Base-by-base conservation (phyloP, 805 yeast genomes). In the Vanderwaltozyma polyspora region DNA sequence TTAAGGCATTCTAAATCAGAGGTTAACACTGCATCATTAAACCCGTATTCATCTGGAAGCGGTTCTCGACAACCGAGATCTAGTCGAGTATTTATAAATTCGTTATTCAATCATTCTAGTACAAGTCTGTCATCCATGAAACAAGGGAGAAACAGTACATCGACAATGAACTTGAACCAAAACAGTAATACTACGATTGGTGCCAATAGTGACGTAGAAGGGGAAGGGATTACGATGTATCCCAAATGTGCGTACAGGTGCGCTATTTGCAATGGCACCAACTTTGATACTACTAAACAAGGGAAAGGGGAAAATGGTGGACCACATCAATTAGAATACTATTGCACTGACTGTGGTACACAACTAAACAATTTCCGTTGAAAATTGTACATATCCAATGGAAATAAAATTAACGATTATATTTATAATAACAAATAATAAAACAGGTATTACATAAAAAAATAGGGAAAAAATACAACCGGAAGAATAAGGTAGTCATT, bases 261-360 rank as follows among this genome's bases (percentile, higher is more conserved):
- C 33, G 48, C 49, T 18, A 49, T 48, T 18, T 54, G 59, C 33
- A 43, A 48, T 27, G 51, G 59, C 15, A 46, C 45, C 7, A 46
- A 40, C 8, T 52, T 53, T 12, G 29, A 31, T 12, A 6, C 5
- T 6, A 28, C 5, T 14, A 4, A 19, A 13, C n/a, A 31, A 16
- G 10, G 11, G 7, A 29, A 37, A 1, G 39, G 44, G 16, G 36
- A 41, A 14, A 45, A 42, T 10, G 30, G 31, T 15, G n/a, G n/a
- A n/a, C n/a, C n/a, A n/a, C n/a, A n/a, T n/a, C n/a, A n/a, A n/a
- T n/a, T n/a, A n/a, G 45, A 44, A 5, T 48, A 42, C 34, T 41
- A 35, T 22, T 54, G 59, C 34, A 33, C 39, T 8, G 59, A 54
- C 19, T 54, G 59, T 34, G 54, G 57, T 13, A 51, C 51, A 5